Conservation (phyloP, 805 yeast species). For the Monosporozyma aerobia region DNA sequence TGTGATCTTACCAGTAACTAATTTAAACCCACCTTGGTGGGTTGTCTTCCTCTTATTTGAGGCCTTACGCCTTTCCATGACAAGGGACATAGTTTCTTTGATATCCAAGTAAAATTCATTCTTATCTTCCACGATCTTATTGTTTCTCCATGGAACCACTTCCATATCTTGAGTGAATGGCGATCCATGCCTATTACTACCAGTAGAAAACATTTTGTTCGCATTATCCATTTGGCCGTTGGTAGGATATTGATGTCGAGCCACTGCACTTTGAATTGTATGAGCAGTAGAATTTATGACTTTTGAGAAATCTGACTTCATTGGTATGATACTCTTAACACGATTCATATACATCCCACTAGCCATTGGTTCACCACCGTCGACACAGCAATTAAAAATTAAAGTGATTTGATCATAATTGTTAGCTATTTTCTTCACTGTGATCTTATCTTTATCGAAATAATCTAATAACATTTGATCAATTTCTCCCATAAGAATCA, state of each 20-base stretch:
- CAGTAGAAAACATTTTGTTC: background rate
- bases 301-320: constrained; percentile 27
- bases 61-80: constrained; percentile 26
- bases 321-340: constrained; percentile 61
- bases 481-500: constrained; percentile 39
- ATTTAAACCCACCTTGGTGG: background rate
- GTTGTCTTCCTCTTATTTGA: background rate
- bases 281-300: constrained; percentile 32
- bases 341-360: constrained; percentile 54
- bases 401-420: constrained; percentile 64
- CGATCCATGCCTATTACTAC: background rate
- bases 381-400: constrained; percentile 68
- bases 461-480: constrained; percentile 47
- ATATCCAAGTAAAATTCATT: constrained; percentile 86
- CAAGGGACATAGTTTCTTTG: constrained; percentile 47
- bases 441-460: constrained; percentile 45
- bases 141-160: constrained; percentile 67
- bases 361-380: constrained; percentile 62
- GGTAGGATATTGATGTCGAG: background rate
- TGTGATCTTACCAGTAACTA: constrained; percentile 34
- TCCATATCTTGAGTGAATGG: constrained; percentile 1
- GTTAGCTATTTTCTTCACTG: constrained; percentile 49
- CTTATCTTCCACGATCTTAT: constrained; percentile 59
- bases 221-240: background rate
- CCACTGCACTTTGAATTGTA: constrained; percentile 6